Conservation (phyloP, 228 moss, liverwort and hornwort species). For the Sphagnum magellanicum region DNA sequence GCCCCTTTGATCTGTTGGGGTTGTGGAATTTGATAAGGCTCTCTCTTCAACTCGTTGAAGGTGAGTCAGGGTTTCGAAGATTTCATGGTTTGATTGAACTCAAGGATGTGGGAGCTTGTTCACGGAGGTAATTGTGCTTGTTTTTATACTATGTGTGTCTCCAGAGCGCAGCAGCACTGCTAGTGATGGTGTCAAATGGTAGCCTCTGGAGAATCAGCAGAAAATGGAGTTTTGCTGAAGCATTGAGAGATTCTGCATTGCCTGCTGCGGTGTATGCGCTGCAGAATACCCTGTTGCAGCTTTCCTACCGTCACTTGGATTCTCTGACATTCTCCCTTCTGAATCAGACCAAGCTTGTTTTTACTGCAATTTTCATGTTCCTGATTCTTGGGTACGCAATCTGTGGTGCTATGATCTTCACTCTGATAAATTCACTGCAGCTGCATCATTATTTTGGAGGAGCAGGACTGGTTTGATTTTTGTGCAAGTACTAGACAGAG, state of each 20-base stretch:
- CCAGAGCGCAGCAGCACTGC: constrained; percentile 63
- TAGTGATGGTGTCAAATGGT: constrained; percentile 56
- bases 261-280: constrained; percentile 86
- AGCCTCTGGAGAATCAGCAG: constrained; percentile 31
- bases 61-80: not conserved
- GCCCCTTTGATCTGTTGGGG: constrained; percentile 1
- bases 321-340: constrained; percentile 86
- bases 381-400: constrained; percentile 60
- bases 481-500: not conserved
- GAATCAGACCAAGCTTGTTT: constrained; percentile 96
- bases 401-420: not conserved
- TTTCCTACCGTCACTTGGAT: constrained; percentile 87
- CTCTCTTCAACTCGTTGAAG: not conserved
- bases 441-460: too few relatives aligned
- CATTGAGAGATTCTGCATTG: constrained; percentile 74
- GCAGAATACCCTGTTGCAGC: constrained; percentile 84
- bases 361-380: constrained; percentile 91
- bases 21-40: too few relatives aligned
- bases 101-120: not conserved
- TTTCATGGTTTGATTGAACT: not conserved
- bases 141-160: constrained; percentile 4
- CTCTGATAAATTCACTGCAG: too few relatives aligned
- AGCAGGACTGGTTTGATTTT: not conserved
- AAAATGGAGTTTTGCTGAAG: constrained; percentile 73
- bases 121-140: not conserved